Base-by-base conservation (phyloP, 805 yeast genomes). In the Yarrowia sp. region DNA sequence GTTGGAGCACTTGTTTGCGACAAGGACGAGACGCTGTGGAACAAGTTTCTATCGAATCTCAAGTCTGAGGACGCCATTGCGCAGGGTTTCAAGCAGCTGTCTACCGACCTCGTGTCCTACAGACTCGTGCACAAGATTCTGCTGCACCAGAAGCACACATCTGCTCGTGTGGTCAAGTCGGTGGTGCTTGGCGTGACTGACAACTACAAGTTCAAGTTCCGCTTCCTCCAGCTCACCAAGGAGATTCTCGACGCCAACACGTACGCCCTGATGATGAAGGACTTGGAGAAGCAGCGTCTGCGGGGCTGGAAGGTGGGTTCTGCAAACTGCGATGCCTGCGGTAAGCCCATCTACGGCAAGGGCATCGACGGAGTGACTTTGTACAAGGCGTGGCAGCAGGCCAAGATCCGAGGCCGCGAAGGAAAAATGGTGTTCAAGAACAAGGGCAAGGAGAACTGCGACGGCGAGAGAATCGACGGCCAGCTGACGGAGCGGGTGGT, bases 261-360 rank as follows among this genome's bases (percentile, higher is more conserved):
- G 0, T 80, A 75, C 66, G 73, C 73, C 19, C 19, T 42, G 78
- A 80, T 63, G 73, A 85, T 69, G 44, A 69, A 76, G 12, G 65
- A 68, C 2, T 73, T 86, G 10, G 76, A 80, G 12, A 64, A 67
- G 2, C 75, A 77, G 32, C 75, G 80, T 21, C 66, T 77, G 0
- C 71, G 74, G 35, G 97, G 97, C 0, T 87, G 96, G 90, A 76
- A 85, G 0, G 77, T 80, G 1, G 66, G 78, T 1, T 75, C 76
- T 25, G 76, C 78, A 35, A 82, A 79, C 51, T 92, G 97, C 71
- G 87, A 87, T 33, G 81, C 86, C 0, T 92, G 97, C 72, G 92
- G 90, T 1, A 84, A 84, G 65, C 75, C 76, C 19, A 74, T 91
- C 32, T 86, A 91, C 84, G 97, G 97, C 0, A 71, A 81, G 1